A percentile compares a stretch with the other conserved stretches of the same genome.
These are phyloP conservation scores for Periconia sp. DNA, from an alignment of 2,329 filamentous ascomycete genomes.

Conservation along the genomic window DNA sequence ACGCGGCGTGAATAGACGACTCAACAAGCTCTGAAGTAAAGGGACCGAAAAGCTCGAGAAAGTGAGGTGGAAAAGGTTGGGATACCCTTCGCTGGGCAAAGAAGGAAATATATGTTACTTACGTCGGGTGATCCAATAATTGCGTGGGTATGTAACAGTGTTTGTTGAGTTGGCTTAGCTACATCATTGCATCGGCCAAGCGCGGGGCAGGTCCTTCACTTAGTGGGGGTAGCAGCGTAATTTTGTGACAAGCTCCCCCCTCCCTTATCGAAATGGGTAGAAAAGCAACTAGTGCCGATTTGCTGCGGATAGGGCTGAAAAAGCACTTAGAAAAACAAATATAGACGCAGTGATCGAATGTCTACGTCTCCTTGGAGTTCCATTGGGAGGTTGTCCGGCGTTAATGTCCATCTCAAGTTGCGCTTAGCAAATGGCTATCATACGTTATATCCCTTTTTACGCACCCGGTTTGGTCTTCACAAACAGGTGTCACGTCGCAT, in stretches of 20 bases:
- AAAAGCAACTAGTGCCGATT: slow-evolving; percentile 24
- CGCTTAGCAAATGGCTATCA: too few relatives aligned
- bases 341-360: too few relatives aligned
- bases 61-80: not conserved
- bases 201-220: slow-evolving; percentile 6
- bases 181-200: slow-evolving; percentile 29
- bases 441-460: too few relatives aligned
- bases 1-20: slow-evolving; percentile 19
- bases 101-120: slow-evolving; percentile 2
- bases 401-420: too few relatives aligned
- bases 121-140: slow-evolving; percentile 1
- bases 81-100: not conserved
- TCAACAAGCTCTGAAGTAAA: slow-evolving; percentile 7
- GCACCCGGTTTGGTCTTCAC: too few relatives aligned
- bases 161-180: slow-evolving; percentile 16
- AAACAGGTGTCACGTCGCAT: too few relatives aligned
- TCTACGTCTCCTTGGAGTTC: too few relatives aligned
- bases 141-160: slow-evolving; percentile 4
- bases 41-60: not conserved
- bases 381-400: too few relatives aligned
- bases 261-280: slow-evolving; percentile 29
- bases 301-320: too few relatives aligned
- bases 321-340: too few relatives aligned
- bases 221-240: too few relatives aligned
- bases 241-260: slow-evolving; percentile 15